Percentiles rank a stretch among this genome's conserved stretches.
Conservation (phyloP, 805 yeast genomes). For the Metschnikowia anglica region DNA sequence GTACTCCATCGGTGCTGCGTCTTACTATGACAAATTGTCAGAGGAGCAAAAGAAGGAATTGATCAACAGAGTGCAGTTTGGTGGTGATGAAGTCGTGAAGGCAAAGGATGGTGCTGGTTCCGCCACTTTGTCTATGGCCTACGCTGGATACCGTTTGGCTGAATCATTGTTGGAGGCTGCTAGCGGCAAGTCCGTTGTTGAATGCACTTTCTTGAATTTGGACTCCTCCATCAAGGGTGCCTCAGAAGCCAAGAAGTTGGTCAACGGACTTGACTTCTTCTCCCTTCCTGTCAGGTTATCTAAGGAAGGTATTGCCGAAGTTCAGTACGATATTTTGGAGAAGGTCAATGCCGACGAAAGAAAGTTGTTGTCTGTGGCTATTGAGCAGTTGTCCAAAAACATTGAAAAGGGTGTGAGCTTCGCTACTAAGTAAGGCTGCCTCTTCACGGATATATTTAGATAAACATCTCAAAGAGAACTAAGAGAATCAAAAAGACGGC, state of each 20-base stretch:
- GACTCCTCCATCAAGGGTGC: conserved; percentile 53
- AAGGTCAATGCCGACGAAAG: conserved; percentile 52
- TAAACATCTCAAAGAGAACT: too few species aligned
- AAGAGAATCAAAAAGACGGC: too few species aligned
- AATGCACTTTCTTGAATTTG: conserved; percentile 53
- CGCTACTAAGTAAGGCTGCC: conserved; percentile 19
- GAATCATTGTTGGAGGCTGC: conserved; percentile 45
- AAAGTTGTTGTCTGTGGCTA: conserved; percentile 53
- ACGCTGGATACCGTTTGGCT: conserved; percentile 83
- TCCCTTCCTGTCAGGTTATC: conserved; percentile 63
- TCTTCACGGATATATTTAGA: neutral
- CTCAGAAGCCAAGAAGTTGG: conserved; percentile 47
- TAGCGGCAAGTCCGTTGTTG: conserved; percentile 31
- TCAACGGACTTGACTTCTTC: conserved; percentile 48
- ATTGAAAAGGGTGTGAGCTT: conserved; percentile 60
- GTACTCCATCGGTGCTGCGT: conserved; percentile 48
- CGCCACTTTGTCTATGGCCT: conserved; percentile 95
- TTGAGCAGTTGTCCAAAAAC: conserved; percentile 52
- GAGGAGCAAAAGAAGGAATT: conserved; percentile 36
- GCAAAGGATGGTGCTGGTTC: conserved; percentile 95
- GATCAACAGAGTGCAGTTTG: conserved; percentile 50
- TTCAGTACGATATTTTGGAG: conserved; percentile 53
- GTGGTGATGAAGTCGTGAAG: conserved; percentile 95
- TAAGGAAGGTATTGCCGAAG: conserved; percentile 53
- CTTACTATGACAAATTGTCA: conserved; percentile 36